phyloP scores from a whole-genome alignment of 805 yeast species.

The Tetrapisispora nanseiensis region DNA sequence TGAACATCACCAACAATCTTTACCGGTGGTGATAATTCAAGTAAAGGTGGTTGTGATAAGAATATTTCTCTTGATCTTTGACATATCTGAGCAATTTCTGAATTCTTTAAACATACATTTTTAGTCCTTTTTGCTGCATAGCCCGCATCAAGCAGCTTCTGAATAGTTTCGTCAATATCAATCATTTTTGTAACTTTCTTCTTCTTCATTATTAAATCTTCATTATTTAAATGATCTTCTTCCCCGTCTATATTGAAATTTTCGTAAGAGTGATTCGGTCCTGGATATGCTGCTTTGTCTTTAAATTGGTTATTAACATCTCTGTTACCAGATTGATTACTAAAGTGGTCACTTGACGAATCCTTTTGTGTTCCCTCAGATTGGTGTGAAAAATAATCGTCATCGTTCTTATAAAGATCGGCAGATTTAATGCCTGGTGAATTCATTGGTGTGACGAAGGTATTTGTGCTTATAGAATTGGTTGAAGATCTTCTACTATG shows the following conservation, averaged over 20 bases:
- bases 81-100: constrained; percentile 84
- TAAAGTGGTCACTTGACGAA: not conserved
- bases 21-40: constrained; percentile 76
- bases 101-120: constrained; percentile 74
- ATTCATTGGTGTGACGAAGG: constrained; percentile 27
- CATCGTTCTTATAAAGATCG: constrained; percentile 2
- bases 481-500: constrained; percentile 27
- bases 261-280: not conserved
- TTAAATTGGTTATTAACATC: not conserved
- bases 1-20: constrained; percentile 90
- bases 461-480: constrained; percentile 21
- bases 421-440: constrained; percentile 21
- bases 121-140: constrained; percentile 90
- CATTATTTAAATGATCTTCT: not conserved
- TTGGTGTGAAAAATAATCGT: constrained; percentile 14
- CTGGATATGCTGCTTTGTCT: not conserved
- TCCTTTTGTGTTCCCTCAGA: not conserved
- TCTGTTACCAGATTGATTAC: not conserved
- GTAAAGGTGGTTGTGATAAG: constrained; percentile 77
- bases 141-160: constrained; percentile 87
- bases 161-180: constrained; percentile 82
- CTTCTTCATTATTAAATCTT: constrained; percentile 4
- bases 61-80: constrained; percentile 82
- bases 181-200: constrained; percentile 26
- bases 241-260: not conserved